phyloP scores from a whole-genome alignment of 129 eudicot species.

The sunflower (Helianthus annuus) region DNA sequence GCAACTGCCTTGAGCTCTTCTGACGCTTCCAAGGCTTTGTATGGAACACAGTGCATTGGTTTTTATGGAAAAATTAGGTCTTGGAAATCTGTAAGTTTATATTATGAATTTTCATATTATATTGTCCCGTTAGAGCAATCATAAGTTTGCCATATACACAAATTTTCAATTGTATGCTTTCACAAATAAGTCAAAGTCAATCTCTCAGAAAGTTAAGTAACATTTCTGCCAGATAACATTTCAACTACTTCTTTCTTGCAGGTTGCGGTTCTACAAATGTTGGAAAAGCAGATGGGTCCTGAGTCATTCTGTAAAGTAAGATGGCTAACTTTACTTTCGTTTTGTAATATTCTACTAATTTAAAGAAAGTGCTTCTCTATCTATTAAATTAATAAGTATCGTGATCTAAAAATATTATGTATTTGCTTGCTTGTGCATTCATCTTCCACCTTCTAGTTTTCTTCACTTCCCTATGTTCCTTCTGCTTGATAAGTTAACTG shows the following conservation, averaged over 20 bases:
- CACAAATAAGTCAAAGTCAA: constrained; percentile 4
- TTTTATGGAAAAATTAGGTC: constrained; percentile 88
- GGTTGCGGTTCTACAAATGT: constrained; percentile 97
- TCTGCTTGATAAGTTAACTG: not conserved
- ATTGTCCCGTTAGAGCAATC: not conserved
- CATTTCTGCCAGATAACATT: not conserved
- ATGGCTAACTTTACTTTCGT: constrained; percentile 17
- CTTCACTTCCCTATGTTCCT: not conserved
- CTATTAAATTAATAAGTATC: not conserved
- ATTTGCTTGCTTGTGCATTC: constrained; percentile 14
- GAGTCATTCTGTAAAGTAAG: constrained; percentile 90
- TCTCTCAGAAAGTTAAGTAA: not conserved
- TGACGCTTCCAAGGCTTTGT: constrained; percentile 77
- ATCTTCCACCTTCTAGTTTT: constrained; percentile 8
- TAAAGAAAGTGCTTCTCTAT: not conserved
- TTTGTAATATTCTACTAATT: not conserved
- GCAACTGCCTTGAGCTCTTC: constrained; percentile 81
- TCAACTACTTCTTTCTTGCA: constrained; percentile 27
- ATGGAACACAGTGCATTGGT: constrained; percentile 88
- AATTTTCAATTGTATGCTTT: not conserved
- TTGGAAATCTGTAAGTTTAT: constrained; percentile 92
- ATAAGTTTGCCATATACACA: not conserved
- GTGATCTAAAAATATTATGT: not conserved
- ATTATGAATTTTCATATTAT: constrained; percentile 3
- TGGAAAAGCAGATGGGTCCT: constrained; percentile 99